Evolutionary conservation across 129 eudicot species (phyloP), one percentile per base, ranked within the genome.

Genomic region (Pseudognaphalium luteoalbum): DNA sequence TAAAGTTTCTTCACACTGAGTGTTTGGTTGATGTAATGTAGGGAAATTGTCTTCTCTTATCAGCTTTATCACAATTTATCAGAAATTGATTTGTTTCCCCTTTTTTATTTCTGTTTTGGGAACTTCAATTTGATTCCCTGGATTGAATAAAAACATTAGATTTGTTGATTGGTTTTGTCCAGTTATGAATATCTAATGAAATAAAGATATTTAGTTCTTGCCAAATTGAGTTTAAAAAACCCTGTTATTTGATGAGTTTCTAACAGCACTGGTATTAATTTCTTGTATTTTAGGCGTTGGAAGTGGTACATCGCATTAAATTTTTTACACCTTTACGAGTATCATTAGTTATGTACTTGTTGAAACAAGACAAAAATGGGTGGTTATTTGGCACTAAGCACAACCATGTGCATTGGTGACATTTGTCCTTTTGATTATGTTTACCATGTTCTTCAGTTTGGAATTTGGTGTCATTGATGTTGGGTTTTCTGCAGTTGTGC

Each of bases 1-100:
- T 4, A 89, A 89, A 66, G 71, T 66, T 66, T 66, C 32, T 39
- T 87, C 96, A 71, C 96, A 89, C 63, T 89, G 83, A 89, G 78
- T 75, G 37, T 39, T 66, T 56, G 59, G 57, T 52, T 35, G 65
- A 64, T 71, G 52, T 70, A 42, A 19, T 78, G 22, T 61, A 14
- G 37, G 66, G 82, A 63, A 79, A 56, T 16, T 70, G 44, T 60
- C 39, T 78, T 70, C 71, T 61, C 30, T 11, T 54, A 50, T 62
- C 50, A 33, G 34, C 51, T 58, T 60, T 44, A 14, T 60, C 63
- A 33, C 67, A 11, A 20, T 71, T 71, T 78, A 62, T 28, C 12
- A 39, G 65, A 70, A 62, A 19, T 78, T 63, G 64, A 61, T 70
- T 79, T 67, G 68, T 28, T 76, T 76, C 47, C 14, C 2, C 15